Base-by-base conservation (phyloP, 1,139 yeast species). In the Petasospora fabianii region DNA sequence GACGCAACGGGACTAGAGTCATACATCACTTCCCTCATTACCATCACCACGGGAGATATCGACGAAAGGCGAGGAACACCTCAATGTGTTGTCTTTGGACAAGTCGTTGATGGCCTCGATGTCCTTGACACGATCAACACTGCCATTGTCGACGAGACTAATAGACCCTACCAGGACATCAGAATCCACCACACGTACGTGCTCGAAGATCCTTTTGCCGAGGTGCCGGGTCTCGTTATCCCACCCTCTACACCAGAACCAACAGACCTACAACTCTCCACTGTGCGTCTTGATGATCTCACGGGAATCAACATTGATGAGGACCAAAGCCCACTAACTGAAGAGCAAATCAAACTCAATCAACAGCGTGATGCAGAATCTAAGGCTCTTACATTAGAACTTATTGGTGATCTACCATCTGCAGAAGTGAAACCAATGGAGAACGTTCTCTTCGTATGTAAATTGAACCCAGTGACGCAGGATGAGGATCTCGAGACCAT, bases 351-450 rank as follows among this genome's bases (percentile, higher is more conserved):
- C 41, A 36, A 55, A 46, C 14, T 59, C 50, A 14, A 59, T 46
- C 55, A 48, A 13, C 65, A 63, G 9, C 56, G 61, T 18, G 71
- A 68, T 30, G 70, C 77, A 1, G 59, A 66, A 18, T 62, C 77
- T 1, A 75, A 74, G 42, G 84, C 85, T 4, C 54, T 80, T 28
- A 73, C 85, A 0, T 61, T 81, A 36, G 86, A 81, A 48, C 61
- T 80, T 46, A 63, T 81, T 32, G 86, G 85, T 0, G 87, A 81
- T 49, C 50, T 80, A n/a, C 80, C 83, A 0, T 66, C 66, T 38
- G 79, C 82, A 5, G 71, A 71, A 16, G 73, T 71, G 20, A 69
- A 71, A 46, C 88, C 88, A 0, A 71, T 78, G 35, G 86, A 82
- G 38, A 68, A 67, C 34, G 77, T 79, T 3, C 54, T 81, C 13